phyloP scores from a whole-genome alignment of 202 grass and related monocot genomes.

The Elaeis oleifera region DNA sequence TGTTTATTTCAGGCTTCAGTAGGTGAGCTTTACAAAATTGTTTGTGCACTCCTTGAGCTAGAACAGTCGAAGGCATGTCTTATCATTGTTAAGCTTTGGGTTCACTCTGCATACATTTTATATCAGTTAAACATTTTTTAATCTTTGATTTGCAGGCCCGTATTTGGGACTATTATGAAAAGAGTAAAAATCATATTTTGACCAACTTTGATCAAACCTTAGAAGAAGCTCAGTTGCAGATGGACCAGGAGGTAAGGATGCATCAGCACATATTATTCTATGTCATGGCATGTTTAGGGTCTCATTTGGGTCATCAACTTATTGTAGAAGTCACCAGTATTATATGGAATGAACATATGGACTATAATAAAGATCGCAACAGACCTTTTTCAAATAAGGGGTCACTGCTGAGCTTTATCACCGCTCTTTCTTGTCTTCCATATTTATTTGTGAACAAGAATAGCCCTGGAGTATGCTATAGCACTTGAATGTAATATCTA shows the following conservation, averaged over 20 bases:
- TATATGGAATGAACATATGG: no score
- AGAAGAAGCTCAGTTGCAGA: conserved; percentile 59
- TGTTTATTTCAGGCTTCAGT: conserved; percentile 57
- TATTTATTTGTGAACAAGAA: no score
- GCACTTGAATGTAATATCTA: no score
- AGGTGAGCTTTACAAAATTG: conserved; percentile 58
- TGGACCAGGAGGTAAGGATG: conserved; percentile 76
- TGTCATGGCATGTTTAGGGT: not conserved
- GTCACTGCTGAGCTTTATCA: no score
- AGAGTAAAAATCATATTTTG: conserved; percentile 35
- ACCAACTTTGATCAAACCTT: conserved; percentile 44
- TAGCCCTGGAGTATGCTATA: no score
- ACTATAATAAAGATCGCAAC: no score
- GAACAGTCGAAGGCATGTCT: conserved; percentile 59
- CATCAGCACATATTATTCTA: not conserved
- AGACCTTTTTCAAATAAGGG: no score
- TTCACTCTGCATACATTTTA: conserved; percentile 3
- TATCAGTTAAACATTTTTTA: conserved; percentile 16
- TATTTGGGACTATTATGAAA: conserved; percentile 67
- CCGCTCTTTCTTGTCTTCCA: no score
- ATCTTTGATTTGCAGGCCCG: conserved; percentile 39
- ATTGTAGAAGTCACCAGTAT: no score
- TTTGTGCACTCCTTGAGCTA: conserved; percentile 40
- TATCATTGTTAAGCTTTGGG: not conserved
- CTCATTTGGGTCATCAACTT: no score